Evolutionary conservation across 1,139 yeast genomes (phyloP).

Genomic region (Blastobotrys indianensis): DNA sequence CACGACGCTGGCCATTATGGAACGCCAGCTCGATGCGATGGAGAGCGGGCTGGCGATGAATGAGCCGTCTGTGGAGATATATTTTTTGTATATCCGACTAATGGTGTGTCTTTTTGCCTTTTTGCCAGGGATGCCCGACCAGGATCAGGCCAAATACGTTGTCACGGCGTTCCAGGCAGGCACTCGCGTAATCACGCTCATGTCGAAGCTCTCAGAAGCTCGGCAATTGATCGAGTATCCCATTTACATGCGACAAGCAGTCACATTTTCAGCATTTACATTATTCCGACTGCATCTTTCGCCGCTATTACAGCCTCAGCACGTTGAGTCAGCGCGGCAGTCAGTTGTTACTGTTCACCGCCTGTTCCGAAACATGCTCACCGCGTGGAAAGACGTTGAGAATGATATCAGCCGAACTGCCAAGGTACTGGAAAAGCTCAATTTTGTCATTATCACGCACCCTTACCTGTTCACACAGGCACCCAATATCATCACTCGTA

Average conservation of each 20-base stretch:
- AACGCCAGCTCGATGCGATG: constrained; percentile 69
- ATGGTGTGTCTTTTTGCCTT: constrained; percentile 88
- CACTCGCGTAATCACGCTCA: constrained; percentile 72
- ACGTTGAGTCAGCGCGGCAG: constrained; percentile 84
- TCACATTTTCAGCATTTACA: constrained; percentile 72
- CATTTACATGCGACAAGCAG: constrained; percentile 78
- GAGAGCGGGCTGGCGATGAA: constrained; percentile 57
- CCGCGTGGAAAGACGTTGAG: constrained; percentile 88
- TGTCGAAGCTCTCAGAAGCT: constrained; percentile 62
- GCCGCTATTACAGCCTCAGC: constrained; percentile 67
- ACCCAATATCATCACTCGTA: constrained; percentile 72
- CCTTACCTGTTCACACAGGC: constrained; percentile 71
- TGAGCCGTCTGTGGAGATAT: constrained; percentile 69
- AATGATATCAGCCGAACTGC: constrained; percentile 92
- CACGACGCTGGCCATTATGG: constrained; percentile 67
- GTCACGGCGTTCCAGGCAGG: constrained; percentile 77
- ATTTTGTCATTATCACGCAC: constrained; percentile 78
- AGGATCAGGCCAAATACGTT: constrained; percentile 80
- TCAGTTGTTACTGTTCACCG: constrained; percentile 91
- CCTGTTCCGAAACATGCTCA: constrained; percentile 74
- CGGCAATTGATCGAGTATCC: constrained; percentile 78
- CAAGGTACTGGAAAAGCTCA: constrained; percentile 82
- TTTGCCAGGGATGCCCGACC: constrained; percentile 83
- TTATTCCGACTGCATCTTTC: constrained; percentile 79
- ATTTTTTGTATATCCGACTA: constrained; percentile 68